Evolutionary conservation across 139 green algal species (phyloP), one percentile per base, ranked within the genome.

Genomic region (Micractinium conductrix): DNA sequence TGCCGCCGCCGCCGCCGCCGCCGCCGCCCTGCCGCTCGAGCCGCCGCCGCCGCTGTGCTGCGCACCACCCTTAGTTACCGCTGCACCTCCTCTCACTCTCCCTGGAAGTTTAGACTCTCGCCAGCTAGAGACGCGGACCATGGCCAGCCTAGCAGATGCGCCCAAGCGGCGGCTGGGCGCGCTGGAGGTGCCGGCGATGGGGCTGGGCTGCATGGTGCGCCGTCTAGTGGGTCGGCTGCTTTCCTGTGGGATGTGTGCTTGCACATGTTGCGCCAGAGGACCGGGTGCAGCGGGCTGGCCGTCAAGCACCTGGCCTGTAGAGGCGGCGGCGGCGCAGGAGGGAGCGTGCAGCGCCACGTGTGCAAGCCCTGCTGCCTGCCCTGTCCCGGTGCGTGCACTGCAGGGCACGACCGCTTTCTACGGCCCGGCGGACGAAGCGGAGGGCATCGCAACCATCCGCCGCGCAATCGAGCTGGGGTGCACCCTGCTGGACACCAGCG

Each of bases 401-500:
- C 5, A 19, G 35, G 78, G 53, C 74, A 58, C 71, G 4, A 71
- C 79, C 38, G 38, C 78, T 5, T 26, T 35, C 62, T 35, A 30
- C 45, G 50, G 68, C 35, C 53, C 65, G 0, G 65, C 53, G 16
- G n/a, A 28, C 21, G 30, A 78, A 33, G 65, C 67, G 35, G 79
- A 84, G 35, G 78, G 55, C 65, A 30, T 84, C 28, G 79, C 79
- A 30, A 78, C 62, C 17, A 83, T 83, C 62, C 42, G 22, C 28
- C 42, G 44, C 6, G 78, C 78, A 30, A 60, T 83, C 7, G 78
- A 74, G 44, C n/a, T 37, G 42, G 78, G 78, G 22, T 63, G 65
- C 12, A 94, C 80, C 2, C 78, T 93, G 40, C 84, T 96, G 6
- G 92, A 95, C 84, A 96, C 91, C 72, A 76, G 63, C 40, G n/a